Conservation (phyloP, 1,284 basidiomycete genomes). For the Exobasidium cylindrosporum region DNA sequence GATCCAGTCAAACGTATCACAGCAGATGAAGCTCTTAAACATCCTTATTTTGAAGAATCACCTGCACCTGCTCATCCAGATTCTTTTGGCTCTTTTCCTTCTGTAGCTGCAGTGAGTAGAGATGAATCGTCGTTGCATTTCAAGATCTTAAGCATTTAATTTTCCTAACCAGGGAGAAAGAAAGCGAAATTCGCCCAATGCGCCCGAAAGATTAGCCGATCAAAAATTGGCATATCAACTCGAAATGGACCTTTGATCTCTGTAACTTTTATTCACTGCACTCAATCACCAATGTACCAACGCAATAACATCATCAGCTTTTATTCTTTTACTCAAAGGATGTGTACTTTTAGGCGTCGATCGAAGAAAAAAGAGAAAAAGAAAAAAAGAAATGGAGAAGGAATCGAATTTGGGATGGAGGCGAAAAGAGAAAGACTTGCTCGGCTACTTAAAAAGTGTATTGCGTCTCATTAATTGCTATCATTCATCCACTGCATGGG, state of each 20-base stretch:
- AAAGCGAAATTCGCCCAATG: neutral
- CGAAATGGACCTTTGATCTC: slow-evolving; percentile 20
- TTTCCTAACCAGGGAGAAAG: neutral
- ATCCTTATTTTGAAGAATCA: slow-evolving; percentile 86
- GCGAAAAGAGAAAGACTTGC: too few species aligned
- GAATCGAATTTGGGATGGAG: neutral
- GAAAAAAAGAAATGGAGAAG: neutral
- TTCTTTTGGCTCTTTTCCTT: slow-evolving; percentile 92
- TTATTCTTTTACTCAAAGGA: too few species aligned
- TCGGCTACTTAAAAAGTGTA: neutral
- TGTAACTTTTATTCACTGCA: too few species aligned
- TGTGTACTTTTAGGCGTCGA: too few species aligned
- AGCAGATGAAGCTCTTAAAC: slow-evolving; percentile 81
- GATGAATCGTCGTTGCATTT: neutral
- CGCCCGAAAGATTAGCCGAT: neutral
- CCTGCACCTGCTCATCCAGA: slow-evolving; percentile 97
- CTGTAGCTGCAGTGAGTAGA: slow-evolving; percentile 71
- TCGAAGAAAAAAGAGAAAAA: slow-evolving; percentile 1
- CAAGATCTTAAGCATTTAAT: neutral
- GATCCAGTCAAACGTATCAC: slow-evolving; percentile 80
- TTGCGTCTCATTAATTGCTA: neutral
- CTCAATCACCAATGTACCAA: too few species aligned
- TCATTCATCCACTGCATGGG: neutral
- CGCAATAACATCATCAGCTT: too few species aligned
- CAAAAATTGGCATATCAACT: slow-evolving; percentile 20